Evolutionary conservation across 345 rosid genomes (phyloP).

Genomic region (Cardiospermum halicacabum): DNA sequence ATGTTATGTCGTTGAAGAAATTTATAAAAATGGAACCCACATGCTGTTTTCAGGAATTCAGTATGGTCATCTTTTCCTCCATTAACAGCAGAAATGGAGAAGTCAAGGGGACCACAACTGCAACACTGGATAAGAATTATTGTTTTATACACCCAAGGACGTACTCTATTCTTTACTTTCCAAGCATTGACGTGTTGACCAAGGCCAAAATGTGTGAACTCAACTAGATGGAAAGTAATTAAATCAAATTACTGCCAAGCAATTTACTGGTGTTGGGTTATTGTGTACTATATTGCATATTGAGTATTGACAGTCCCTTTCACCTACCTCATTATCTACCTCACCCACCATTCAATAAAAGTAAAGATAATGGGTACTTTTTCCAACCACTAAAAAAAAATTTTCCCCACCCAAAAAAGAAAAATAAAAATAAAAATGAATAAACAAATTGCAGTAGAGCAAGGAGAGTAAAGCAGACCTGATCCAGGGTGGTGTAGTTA

Average conservation of each 20-base stretch:
- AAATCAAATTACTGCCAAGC: too few species aligned
- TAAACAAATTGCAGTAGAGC: background rate
- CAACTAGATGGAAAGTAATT: too few species aligned
- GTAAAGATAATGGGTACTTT: background rate
- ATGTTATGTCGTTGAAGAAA: background rate
- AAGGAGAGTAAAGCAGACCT: conserved; percentile 16
- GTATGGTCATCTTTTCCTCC: background rate
- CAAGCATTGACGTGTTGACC: conserved; percentile 4
- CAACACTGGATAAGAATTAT: background rate
- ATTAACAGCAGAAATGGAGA: background rate
- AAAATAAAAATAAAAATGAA: background rate
- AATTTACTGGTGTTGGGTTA: too few species aligned
- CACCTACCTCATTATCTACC: background rate
- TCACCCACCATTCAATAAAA: background rate
- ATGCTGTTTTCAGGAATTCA: background rate
- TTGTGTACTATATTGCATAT: too few species aligned
- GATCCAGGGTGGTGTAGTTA: conserved; percentile 31
- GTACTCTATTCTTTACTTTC: background rate
- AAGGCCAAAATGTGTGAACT: background rate
- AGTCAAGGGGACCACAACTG: background rate
- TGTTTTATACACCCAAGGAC: background rate
- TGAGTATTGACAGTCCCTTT: too few species aligned
- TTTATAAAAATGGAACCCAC: background rate
- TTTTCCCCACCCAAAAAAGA: background rate
- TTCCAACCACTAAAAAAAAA: background rate